phyloP scores from a whole-genome alignment of 192 early-diverging fungal genomes.

The Geosiphon pyriformis region DNA sequence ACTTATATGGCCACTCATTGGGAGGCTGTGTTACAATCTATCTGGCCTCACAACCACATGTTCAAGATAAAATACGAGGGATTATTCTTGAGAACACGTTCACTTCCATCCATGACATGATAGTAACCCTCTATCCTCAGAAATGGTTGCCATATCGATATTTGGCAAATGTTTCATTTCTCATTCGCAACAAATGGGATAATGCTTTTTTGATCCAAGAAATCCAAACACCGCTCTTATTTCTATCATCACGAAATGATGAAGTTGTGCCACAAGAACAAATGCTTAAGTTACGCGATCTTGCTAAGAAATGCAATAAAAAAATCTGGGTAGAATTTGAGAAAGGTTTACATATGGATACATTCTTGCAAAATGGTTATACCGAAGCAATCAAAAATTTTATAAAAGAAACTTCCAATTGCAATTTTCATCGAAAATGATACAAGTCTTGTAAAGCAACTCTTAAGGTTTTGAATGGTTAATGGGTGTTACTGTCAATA shows the following conservation, averaged over 20 bases:
- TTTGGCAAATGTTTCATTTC: slow-evolving; percentile 22
- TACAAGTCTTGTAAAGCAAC: too few species aligned
- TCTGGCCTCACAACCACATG: slow-evolving; percentile 23
- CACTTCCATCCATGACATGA: slow-evolving; percentile 36
- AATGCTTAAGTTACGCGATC: slow-evolving; percentile 29
- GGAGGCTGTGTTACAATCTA: slow-evolving; percentile 35
- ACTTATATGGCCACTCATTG: slow-evolving; percentile 36
- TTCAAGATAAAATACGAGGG: slow-evolving; percentile 20
- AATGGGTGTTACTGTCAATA: too few species aligned
- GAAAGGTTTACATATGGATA: slow-evolving; percentile 32
- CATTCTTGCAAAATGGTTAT: slow-evolving; percentile 19
- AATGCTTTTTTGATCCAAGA: slow-evolving; percentile 18
- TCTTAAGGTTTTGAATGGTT: too few species aligned
- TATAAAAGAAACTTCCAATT: slow-evolving; percentile 18
- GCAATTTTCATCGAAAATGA: too few species aligned
- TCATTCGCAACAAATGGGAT: slow-evolving; percentile 36
- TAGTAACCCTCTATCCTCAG: slow-evolving; percentile 30
- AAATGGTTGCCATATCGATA: slow-evolving; percentile 35
- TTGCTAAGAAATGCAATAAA: slow-evolving; percentile 5
- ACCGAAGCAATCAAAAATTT: slow-evolving; percentile 13
- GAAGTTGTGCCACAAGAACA: slow-evolving; percentile 37
- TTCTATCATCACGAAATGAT: slow-evolving; percentile 35
- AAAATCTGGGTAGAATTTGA: slow-evolving; percentile 25
- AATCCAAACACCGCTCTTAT: slow-evolving; percentile 28
- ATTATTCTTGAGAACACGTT: slow-evolving; percentile 43